phyloP scores from a whole-genome alignment of 2,329 filamentous ascomycete genomes.

The Colletotrichum sp. region DNA sequence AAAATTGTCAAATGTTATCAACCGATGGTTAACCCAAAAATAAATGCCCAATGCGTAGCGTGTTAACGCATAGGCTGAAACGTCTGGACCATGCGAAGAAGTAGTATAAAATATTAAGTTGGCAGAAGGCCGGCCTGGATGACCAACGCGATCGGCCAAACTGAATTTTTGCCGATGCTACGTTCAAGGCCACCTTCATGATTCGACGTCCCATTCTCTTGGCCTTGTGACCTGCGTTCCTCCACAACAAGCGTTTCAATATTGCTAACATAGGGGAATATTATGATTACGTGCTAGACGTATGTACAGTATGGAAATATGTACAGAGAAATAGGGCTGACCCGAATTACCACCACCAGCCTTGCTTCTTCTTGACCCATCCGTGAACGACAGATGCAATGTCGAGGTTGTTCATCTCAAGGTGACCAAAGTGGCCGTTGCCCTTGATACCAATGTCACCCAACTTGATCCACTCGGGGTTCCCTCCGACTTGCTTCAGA shows the following conservation, averaged over 20 bases:
- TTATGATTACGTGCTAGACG: background rate
- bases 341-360: background rate
- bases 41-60: background rate
- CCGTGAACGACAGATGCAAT: constrained; percentile 36
- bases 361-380: constrained; percentile 37
- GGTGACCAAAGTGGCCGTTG: constrained; percentile 55
- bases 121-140: background rate
- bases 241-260: background rate
- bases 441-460: constrained; percentile 50
- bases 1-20: background rate
- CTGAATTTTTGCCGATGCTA: background rate
- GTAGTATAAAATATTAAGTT: background rate
- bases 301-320: background rate
- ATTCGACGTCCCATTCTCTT: background rate
- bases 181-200: background rate
- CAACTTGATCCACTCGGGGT: constrained; percentile 48
- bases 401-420: constrained; percentile 47
- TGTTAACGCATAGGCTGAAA: background rate
- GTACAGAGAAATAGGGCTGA: background rate
- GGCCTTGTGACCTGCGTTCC: background rate
- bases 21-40: background rate
- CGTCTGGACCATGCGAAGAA: background rate
- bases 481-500: constrained; percentile 51
- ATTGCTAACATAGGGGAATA: background rate
- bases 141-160: background rate